Conservation (phyloP, 352 stramenopile species). For the Pythium oligandrum region DNA sequence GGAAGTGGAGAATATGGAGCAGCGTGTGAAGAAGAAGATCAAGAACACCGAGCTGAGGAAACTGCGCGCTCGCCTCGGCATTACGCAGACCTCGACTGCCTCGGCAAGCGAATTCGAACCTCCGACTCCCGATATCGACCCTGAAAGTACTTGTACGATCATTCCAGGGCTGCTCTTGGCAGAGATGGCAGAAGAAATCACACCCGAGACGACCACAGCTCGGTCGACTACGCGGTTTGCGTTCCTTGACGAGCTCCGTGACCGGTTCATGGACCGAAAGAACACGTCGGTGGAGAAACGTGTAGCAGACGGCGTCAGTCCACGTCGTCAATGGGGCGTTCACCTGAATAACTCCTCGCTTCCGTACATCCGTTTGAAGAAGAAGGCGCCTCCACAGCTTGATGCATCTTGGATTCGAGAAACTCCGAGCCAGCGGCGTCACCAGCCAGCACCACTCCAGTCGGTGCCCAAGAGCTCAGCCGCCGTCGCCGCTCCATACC, state of each 20-base stretch:
- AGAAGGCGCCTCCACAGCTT: slow-evolving; percentile 32
- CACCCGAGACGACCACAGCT: slow-evolving; percentile 6
- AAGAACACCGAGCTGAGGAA: slow-evolving; percentile 15
- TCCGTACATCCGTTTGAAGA: slow-evolving; percentile 69
- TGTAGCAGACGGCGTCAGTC: slow-evolving; percentile 2
- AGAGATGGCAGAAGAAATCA: not conserved
- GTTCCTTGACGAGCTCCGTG: slow-evolving; percentile 28
- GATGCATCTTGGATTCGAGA: slow-evolving; percentile 10
- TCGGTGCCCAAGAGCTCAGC: slow-evolving; percentile 1
- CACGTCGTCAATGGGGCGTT: slow-evolving; percentile 44
- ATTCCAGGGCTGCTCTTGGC: no score
- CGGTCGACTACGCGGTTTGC: slow-evolving; percentile 14
- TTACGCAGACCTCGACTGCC: slow-evolving; percentile 1
- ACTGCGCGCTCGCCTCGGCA: slow-evolving; percentile 2
- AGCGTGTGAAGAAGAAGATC: slow-evolving; percentile 25
- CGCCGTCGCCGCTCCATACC: slow-evolving; percentile 41
- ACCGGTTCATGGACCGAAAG: slow-evolving; percentile 19
- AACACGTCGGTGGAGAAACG: no score
- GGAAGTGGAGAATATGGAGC: slow-evolving; percentile 90
- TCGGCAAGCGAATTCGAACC: not conserved
- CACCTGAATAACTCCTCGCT: slow-evolving; percentile 52
- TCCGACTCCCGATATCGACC: no score
- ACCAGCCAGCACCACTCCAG: not conserved
- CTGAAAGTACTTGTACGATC: no score
- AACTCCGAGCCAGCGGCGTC: slow-evolving; percentile 9